A percentile compares a stretch with the other conserved stretches of the same genome.
Evolutionary conservation across 345 rosid genomes (phyloP).

Genomic region (Euphorbia pulcherrima): DNA sequence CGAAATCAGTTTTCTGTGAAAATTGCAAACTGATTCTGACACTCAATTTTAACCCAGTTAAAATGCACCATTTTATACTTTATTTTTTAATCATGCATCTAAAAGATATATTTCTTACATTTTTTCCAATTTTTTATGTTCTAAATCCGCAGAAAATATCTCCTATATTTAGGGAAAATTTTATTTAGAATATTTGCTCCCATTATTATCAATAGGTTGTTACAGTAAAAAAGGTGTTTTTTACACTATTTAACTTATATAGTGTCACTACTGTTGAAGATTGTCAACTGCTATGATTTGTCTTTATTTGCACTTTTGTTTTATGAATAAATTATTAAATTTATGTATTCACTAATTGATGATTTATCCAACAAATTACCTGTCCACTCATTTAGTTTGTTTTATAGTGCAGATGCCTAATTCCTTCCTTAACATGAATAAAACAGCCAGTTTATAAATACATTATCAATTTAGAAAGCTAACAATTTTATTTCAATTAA

Average conservation of each 20-base stretch:
- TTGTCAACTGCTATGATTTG: too few relatives aligned
- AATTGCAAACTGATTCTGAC: too few relatives aligned
- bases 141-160: too few relatives aligned
- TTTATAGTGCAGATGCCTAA: background rate
- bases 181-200: background rate
- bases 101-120: too few relatives aligned
- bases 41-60: too few relatives aligned
- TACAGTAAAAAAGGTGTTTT: too few relatives aligned
- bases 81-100: too few relatives aligned
- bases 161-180: too few relatives aligned
- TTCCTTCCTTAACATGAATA: constrained; percentile 12
- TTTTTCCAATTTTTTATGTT: too few relatives aligned
- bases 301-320: background rate
- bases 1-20: too few relatives aligned
- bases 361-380: background rate
- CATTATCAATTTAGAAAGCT: background rate
- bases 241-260: background rate
- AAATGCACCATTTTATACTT: too few relatives aligned
- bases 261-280: background rate
- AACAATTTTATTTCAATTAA: too few relatives aligned
- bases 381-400: background rate
- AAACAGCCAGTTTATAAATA: background rate
- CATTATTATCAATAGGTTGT: background rate
- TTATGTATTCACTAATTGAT: background rate
- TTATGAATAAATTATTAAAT: background rate